phyloP scores from a whole-genome alignment of 768 basidiomycete species.

The Mrakia frigida region DNA sequence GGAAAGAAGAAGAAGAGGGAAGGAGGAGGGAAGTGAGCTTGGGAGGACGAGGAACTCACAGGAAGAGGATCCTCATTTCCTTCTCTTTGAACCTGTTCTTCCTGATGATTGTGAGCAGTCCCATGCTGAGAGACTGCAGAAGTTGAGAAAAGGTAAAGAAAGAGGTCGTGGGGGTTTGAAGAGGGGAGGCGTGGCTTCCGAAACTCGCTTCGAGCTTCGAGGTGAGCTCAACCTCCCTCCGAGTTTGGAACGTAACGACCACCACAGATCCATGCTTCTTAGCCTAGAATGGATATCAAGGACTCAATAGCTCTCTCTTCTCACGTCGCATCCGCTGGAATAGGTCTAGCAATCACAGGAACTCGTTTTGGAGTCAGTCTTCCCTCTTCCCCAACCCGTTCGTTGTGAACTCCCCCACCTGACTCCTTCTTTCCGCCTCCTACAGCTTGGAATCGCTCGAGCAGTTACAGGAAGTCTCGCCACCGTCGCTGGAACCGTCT shows the following conservation, averaged over 20 bases:
- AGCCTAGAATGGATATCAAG: slow-evolving; percentile 4
- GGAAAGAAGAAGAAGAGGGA: not conserved
- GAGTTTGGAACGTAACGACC: not conserved
- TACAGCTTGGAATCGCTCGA: slow-evolving; percentile 64
- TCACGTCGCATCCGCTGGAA: slow-evolving; percentile 2
- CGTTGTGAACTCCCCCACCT: slow-evolving; percentile 29
- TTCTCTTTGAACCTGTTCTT: slow-evolving; percentile 93
- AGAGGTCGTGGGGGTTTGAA: not conserved
- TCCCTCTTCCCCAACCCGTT: slow-evolving; percentile 20
- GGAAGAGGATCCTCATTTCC: slow-evolving; percentile 93
- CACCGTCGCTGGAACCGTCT: slow-evolving; percentile 55
- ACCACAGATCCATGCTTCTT: not conserved
- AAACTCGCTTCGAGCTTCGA: slow-evolving; percentile 12
- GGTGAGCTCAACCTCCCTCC: not conserved
- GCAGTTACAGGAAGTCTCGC: slow-evolving; percentile 57
- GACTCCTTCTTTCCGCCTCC: not conserved
- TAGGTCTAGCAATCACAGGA: slow-evolving; percentile 52
- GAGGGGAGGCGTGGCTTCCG: not conserved
- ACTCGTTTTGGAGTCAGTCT: slow-evolving; percentile 65
- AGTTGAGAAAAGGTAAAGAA: not conserved
- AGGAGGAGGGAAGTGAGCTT: not conserved
- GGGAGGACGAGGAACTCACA: slow-evolving; percentile 37
- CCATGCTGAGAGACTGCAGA: slow-evolving; percentile 54
- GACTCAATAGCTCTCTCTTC: slow-evolving; percentile 6
- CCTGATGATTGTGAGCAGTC: slow-evolving; percentile 90